phyloP scores from a whole-genome alignment of 2,329 filamentous ascomycete genomes.

The Dothideomycetidae sp. region DNA sequence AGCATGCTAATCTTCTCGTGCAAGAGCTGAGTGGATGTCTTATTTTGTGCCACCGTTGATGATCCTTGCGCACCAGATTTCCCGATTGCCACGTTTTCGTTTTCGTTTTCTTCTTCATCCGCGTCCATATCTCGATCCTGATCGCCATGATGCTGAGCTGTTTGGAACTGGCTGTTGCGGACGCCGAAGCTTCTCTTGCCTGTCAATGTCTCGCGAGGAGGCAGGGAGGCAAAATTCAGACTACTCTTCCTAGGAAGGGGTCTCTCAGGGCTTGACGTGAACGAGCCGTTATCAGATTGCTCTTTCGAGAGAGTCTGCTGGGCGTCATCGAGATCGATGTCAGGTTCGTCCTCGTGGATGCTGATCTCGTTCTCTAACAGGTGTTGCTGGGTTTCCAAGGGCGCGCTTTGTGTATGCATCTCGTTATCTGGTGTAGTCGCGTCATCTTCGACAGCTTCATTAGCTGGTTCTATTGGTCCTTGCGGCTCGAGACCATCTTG shows the following conservation, averaged over 20 bases:
- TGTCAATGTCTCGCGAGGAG: constrained; percentile 74
- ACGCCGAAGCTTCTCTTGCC: constrained; percentile 69
- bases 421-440: constrained; percentile 15
- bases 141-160: constrained; percentile 38
- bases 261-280: constrained; percentile 59
- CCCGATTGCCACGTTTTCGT: constrained; percentile 15
- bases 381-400: constrained; percentile 9
- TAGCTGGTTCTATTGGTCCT: constrained; percentile 9
- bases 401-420: constrained; percentile 11
- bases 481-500: constrained; percentile 28
- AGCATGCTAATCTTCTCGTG: constrained; percentile 83
- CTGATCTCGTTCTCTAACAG: constrained; percentile 17
- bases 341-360: constrained; percentile 24
- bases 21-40: constrained; percentile 83
- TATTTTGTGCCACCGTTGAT: constrained; percentile 51
- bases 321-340: constrained; percentile 30
- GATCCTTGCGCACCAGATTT: constrained; percentile 30
- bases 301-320: constrained; percentile 4
- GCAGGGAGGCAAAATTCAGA: constrained; percentile 82
- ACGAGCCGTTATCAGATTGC: constrained; percentile 45
- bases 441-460: constrained; percentile 22
- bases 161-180: constrained; percentile 63
- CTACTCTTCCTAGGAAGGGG: constrained; percentile 83
- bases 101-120: constrained; percentile 26
- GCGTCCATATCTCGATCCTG: constrained; percentile 43